A percentile compares a stretch with the other conserved stretches of the same genome.
Conservation (phyloP, 176 grass and related monocot species). For the Tillandsia fasciculata region DNA sequence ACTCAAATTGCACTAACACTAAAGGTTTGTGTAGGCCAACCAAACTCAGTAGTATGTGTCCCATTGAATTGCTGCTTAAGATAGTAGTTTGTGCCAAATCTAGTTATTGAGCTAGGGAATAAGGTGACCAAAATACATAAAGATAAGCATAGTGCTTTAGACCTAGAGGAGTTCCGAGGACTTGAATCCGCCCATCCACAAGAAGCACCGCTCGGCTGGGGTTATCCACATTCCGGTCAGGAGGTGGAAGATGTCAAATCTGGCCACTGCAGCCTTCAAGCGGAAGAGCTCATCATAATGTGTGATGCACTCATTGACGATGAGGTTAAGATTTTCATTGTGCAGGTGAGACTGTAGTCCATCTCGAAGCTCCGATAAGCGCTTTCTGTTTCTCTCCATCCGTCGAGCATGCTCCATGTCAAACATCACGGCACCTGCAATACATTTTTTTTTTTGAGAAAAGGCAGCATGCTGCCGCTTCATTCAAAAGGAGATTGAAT, state of each 20-base stretch:
- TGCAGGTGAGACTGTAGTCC: conserved; percentile 60
- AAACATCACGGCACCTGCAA: conserved; percentile 71
- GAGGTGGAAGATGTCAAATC: conserved; percentile 84
- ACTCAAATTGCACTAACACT: too few species aligned
- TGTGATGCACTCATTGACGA: conserved; percentile 66
- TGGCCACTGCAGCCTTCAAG: conserved; percentile 58
- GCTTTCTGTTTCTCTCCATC: conserved; percentile 73
- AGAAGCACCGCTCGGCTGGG: conserved; percentile 80
- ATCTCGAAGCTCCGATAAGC: conserved; percentile 42
- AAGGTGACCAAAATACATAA: too few species aligned
- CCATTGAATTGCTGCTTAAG: too few species aligned
- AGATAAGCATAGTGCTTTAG: too few species aligned
- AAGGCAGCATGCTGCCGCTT: too few species aligned
- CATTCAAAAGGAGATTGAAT: too few species aligned
- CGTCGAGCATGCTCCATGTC: conserved; percentile 87
- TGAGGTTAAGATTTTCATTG: conserved; percentile 49
- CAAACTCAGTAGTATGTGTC: too few species aligned
- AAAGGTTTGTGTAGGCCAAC: too few species aligned
- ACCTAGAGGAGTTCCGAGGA: conserved; percentile 94
- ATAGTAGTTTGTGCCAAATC: too few species aligned
- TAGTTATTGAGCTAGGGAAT: too few species aligned
- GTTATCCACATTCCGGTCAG: conserved; percentile 74
- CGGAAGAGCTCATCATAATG: conserved; percentile 93
- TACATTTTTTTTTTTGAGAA: too few species aligned
- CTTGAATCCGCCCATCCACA: conserved; percentile 97